Base-by-base conservation (phyloP, 768 basidiomycete species). In the Epithele typhae region DNA sequence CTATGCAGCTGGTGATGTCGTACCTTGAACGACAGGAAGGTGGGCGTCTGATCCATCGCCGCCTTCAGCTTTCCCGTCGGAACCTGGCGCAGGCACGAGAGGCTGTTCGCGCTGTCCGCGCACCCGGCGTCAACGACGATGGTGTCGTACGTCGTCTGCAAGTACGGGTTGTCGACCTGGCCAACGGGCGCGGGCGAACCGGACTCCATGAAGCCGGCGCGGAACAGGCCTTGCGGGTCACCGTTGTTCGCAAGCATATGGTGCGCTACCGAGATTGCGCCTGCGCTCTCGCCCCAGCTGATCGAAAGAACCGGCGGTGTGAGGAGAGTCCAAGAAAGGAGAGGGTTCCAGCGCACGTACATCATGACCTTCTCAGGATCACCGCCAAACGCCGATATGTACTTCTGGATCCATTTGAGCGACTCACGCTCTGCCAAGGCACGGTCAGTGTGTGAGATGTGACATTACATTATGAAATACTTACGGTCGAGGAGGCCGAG, bases 301-400 rank as follows among this genome's bases (percentile, higher is more conserved):
- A 1, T 3, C 37, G 40, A 39, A 7, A 6, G 7, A 7, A 25
- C 25, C 17, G 17, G 0, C 12, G 24, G 25, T 5, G n/a, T 17
- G 12, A 36, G 5, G 14, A 22, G 3, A 6, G 6, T n/a, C 8
- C 14, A 5, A 4, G n/a, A 17, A 7, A n/a, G 9, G 6, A 19
- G 35, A 36, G 7, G 17, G 15, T 12, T 11, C 23, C 17, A 1
- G 7, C 21, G 5, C 1, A 32, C 39, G 1, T 66, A 71, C 51
- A 76, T 68, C 1, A 69, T 74, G 25, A 76, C 72, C 49, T 69
- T 69, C 12, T 39, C 50, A 0, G 67, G 72, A 54, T 76, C 73
- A 1, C 73, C 72, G 15, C 73, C 73, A 45, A 74, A 75, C 3
- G 53, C 45, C 9, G 53, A 54, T 15, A 72, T 72, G 39, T 76